phyloP scores from a whole-genome alignment of 495 filamentous ascomycete species.

The Cryomyces minteri region DNA sequence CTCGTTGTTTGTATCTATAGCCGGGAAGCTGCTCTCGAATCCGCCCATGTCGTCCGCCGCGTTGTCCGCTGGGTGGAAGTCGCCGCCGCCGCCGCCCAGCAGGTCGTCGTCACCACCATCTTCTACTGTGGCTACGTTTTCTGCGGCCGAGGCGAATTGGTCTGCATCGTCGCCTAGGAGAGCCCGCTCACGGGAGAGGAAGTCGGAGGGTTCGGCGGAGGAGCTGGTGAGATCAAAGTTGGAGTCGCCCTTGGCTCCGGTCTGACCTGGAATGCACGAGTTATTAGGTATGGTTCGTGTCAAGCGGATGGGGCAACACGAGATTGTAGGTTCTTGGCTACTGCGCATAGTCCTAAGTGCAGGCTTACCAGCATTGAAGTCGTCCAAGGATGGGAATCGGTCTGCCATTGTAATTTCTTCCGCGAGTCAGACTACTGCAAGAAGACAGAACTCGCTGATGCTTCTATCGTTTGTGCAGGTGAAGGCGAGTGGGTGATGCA shows the following conservation, averaged over 20 bases:
- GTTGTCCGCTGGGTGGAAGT: constrained; percentile 14
- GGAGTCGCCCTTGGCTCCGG: constrained; percentile 25
- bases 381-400: constrained; percentile 89
- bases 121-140: constrained; percentile 39
- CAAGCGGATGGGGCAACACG: neutral
- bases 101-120: constrained; percentile 49
- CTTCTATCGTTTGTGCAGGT: too few relatives aligned
- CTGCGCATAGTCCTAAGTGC: constrained; percentile 12
- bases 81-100: constrained; percentile 39
- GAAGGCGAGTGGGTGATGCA: too few relatives aligned
- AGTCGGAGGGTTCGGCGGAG: constrained; percentile 43
- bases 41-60: constrained; percentile 37
- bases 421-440: too few relatives aligned
- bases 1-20: constrained; percentile 63
- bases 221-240: constrained; percentile 23
- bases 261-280: constrained; percentile 30
- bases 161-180: constrained; percentile 80
- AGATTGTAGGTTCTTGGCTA: neutral
- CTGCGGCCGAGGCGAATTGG: constrained; percentile 67
- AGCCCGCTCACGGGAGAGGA: constrained; percentile 77
- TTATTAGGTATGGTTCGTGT: neutral
- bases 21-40: constrained; percentile 80
- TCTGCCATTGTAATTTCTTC: constrained; percentile 53
- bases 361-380: constrained; percentile 72
- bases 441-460: too few relatives aligned